A percentile compares a stretch with the other conserved stretches of the same genome.
These are phyloP conservation scores for Choiromyces venosus DNA, from an alignment of 495 filamentous ascomycete genomes.

Conservation along the genomic window DNA sequence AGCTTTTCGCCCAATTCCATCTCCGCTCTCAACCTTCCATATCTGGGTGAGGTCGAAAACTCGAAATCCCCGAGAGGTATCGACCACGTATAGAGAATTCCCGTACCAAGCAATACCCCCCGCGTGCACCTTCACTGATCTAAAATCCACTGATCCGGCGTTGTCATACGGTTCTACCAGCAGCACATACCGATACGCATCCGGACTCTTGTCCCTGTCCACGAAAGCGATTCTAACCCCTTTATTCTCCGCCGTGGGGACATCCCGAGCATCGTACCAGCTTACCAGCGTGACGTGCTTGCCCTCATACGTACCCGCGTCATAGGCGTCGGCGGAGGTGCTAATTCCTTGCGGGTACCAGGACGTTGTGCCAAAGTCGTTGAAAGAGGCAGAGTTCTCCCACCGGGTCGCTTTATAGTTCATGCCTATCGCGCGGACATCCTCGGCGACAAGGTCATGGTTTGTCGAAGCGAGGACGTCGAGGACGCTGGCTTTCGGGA, in stretches of 20 bases:
- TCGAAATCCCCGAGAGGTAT: slow-evolving; percentile 41
- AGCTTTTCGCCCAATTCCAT: slow-evolving; percentile 38
- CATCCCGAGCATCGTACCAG: slow-evolving; percentile 40
- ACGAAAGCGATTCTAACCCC: slow-evolving; percentile 45
- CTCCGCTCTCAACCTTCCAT: slow-evolving; percentile 41
- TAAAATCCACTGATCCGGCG: slow-evolving; percentile 34
- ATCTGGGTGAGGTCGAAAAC: slow-evolving; percentile 44
- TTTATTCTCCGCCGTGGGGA: slow-evolving; percentile 29
- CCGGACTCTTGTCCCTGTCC: slow-evolving; percentile 31
- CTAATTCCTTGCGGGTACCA: slow-evolving; percentile 47
- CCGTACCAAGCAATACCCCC: slow-evolving; percentile 46
- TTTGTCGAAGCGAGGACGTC: slow-evolving; percentile 44
- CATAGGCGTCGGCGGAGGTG: slow-evolving; percentile 44
- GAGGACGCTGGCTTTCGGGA: slow-evolving; percentile 41
- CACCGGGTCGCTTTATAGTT: slow-evolving; percentile 35
- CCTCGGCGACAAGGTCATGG: slow-evolving; percentile 38
- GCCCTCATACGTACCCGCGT: slow-evolving; percentile 42
- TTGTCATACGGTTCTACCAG: slow-evolving; percentile 42
- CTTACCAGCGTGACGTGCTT: slow-evolving; percentile 44
- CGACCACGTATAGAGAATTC: slow-evolving; percentile 42
- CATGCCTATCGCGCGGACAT: not conserved
- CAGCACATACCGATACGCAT: slow-evolving; percentile 45
- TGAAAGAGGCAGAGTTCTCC: slow-evolving; percentile 39
- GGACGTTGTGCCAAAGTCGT: slow-evolving; percentile 43
- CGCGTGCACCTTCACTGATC: slow-evolving; percentile 40